A percentile compares a stretch with the other conserved stretches of the same genome.
phyloP scores from a whole-genome alignment of 495 filamentous ascomycete species.

The Rostrohypoxylon terebratum region DNA sequence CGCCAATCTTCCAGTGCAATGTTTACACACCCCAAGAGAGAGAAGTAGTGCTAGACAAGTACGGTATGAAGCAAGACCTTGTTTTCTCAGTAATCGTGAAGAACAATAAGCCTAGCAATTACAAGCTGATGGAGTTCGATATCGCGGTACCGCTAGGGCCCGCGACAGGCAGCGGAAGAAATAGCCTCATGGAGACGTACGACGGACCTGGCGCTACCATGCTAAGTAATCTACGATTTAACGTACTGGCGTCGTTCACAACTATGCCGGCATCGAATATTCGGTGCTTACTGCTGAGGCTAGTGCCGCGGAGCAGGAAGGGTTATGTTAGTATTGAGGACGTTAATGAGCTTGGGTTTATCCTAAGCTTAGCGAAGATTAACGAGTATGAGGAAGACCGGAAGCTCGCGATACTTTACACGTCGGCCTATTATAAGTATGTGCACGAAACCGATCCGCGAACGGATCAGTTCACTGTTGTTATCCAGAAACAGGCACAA shows the following conservation, averaged over 20 bases:
- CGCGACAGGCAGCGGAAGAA: not conserved
- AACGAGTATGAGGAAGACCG: not conserved
- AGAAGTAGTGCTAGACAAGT: slow-evolving; percentile 11
- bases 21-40: not conserved
- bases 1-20: not conserved
- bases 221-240: slow-evolving; percentile 38
- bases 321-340: not conserved
- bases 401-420: not conserved
- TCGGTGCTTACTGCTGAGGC: not conserved
- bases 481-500: not conserved
- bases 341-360: not conserved
- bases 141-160: slow-evolving; percentile 13
- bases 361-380: not conserved
- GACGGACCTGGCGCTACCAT: slow-evolving; percentile 31
- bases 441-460: not conserved
- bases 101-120: slow-evolving; percentile 17
- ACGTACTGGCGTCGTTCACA: slow-evolving; percentile 14
- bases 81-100: slow-evolving; percentile 27
- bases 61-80: slow-evolving; percentile 31
- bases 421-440: not conserved
- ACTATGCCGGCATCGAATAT: not conserved
- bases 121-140: slow-evolving; percentile 25
- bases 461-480: not conserved
- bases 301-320: not conserved
- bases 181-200: slow-evolving; percentile 19